Conservation (phyloP, 176 grass and related monocot species). For the sorghum (Sorghum bicolor) region DNA sequence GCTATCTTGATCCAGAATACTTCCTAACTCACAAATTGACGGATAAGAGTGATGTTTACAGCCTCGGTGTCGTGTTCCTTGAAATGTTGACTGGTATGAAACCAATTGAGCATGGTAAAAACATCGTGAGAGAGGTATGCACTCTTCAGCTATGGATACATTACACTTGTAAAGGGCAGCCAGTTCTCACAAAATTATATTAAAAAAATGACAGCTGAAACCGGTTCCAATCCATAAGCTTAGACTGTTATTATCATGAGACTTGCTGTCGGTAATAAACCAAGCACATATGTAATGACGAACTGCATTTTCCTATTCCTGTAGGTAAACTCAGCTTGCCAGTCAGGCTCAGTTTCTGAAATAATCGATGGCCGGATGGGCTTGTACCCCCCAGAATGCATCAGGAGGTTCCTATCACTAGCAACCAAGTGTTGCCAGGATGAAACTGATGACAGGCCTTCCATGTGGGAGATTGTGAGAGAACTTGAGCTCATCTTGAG, state of each 20-base stretch:
- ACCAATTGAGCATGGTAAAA: constrained; percentile 90
- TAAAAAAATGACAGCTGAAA: neutral
- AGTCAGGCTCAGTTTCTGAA: constrained; percentile 52
- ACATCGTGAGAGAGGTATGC: constrained; percentile 92
- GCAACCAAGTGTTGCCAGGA: constrained; percentile 66
- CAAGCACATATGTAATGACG: neutral
- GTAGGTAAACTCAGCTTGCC: constrained; percentile 62
- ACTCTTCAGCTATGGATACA: neutral
- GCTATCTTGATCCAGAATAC: constrained; percentile 96
- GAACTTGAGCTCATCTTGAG: constrained; percentile 64
- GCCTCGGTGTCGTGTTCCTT: constrained; percentile 82
- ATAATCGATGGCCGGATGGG: constrained; percentile 69
- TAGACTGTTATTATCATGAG: constrained; percentile 8
- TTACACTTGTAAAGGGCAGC: neutral
- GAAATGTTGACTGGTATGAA: constrained; percentile 84
- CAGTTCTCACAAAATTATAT: neutral
- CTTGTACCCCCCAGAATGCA: constrained; percentile 54
- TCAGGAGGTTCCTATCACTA: constrained; percentile 53
- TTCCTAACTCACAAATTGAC: constrained; percentile 91
- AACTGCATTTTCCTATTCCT: neutral
- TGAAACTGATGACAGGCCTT: constrained; percentile 70
- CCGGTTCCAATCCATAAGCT: neutral
- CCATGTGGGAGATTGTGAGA: constrained; percentile 78
- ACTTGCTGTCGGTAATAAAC: constrained; percentile 2
- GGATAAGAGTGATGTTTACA: constrained; percentile 93